These are phyloP conservation scores for Starmerella scarabaei DNA, from an alignment of 805 yeast genomes.

Conservation along the genomic window DNA sequence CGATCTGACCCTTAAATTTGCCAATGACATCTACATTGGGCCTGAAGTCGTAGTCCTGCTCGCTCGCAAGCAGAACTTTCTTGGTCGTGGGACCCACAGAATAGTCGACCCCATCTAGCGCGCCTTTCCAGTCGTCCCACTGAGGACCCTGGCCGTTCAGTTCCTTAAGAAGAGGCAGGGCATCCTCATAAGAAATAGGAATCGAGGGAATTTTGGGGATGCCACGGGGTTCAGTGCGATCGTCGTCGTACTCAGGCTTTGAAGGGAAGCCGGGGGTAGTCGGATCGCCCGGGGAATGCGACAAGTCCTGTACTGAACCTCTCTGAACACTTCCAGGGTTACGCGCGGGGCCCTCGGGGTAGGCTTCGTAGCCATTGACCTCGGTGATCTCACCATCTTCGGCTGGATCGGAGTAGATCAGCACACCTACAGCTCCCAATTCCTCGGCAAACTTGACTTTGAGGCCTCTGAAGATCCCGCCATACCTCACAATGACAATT, in stretches of 20 bases:
- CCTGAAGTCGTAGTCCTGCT: conserved; percentile 48
- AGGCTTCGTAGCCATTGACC: conserved; percentile 47
- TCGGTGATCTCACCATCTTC: conserved; percentile 40
- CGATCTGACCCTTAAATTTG: conserved; percentile 43
- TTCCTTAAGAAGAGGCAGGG: conserved; percentile 45
- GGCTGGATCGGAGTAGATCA: conserved; percentile 57
- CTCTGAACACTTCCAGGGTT: conserved; percentile 66
- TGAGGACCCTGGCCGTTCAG: conserved; percentile 46
- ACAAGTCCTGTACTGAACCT: conserved; percentile 56
- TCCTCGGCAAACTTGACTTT: conserved; percentile 69
- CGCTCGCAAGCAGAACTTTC: conserved; percentile 42
- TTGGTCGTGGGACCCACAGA: conserved; percentile 39
- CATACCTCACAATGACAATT: conserved; percentile 57
- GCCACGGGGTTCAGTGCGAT: conserved; percentile 37
- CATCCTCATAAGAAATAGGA: conserved; percentile 54
- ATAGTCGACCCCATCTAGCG: conserved; percentile 35
- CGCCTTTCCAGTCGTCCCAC: conserved; percentile 34
- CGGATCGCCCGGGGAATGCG: conserved; percentile 62
- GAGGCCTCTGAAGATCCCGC: conserved; percentile 54
- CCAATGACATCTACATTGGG: conserved; percentile 56
- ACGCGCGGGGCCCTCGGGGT: conserved; percentile 67
- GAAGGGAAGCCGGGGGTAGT: conserved; percentile 60
- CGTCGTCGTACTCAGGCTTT: conserved; percentile 33
- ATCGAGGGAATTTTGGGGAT: conserved; percentile 59
- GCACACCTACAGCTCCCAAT: conserved; percentile 51